Evolutionary conservation across 2,329 filamentous ascomycete species (phyloP).

Genomic region (Trichoderma koningii): DNA sequence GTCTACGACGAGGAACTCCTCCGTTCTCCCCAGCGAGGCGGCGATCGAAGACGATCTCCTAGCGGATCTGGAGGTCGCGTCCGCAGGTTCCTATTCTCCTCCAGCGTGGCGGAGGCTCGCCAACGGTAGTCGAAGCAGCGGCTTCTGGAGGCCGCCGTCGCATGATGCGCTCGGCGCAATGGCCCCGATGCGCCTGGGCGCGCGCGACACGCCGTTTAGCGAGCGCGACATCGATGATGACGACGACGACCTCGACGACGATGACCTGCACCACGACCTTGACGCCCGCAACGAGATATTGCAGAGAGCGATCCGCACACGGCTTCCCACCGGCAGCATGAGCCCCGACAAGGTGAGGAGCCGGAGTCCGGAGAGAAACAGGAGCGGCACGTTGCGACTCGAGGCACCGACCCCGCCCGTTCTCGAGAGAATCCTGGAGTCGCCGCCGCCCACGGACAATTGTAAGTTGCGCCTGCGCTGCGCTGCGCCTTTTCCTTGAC

Average conservation of each 20-base stretch:
- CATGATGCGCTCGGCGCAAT: slow-evolving; percentile 56
- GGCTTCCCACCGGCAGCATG: slow-evolving; percentile 56
- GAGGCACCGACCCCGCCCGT: slow-evolving; percentile 36
- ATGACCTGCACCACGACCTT: slow-evolving; percentile 34
- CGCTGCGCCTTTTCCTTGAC: slow-evolving; percentile 30
- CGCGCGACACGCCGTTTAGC: slow-evolving; percentile 33
- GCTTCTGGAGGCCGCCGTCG: slow-evolving; percentile 58
- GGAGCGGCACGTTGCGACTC: slow-evolving; percentile 45
- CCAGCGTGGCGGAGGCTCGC: slow-evolving; percentile 63
- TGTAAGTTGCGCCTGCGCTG: slow-evolving; percentile 50
- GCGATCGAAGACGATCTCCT: slow-evolving; percentile 41
- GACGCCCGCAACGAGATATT: slow-evolving; percentile 43
- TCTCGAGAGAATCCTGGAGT: slow-evolving; percentile 26
- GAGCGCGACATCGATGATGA: slow-evolving; percentile 32
- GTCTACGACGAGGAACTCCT: slow-evolving; percentile 38
- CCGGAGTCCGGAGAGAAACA: slow-evolving; percentile 50
- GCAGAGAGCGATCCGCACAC: slow-evolving; percentile 56
- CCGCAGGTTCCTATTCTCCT: slow-evolving; percentile 60
- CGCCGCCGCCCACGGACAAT: slow-evolving; percentile 47
- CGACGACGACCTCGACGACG: slow-evolving; percentile 40
- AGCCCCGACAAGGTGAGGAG: slow-evolving; percentile 56
- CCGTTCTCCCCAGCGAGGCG: slow-evolving; percentile 40
- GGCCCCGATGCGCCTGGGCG: slow-evolving; percentile 36
- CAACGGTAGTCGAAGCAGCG: slow-evolving; percentile 60
- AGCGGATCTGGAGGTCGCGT: slow-evolving; percentile 51